Evolutionary conservation across 495 filamentous ascomycete species (phyloP).

Genomic region (Cetradonia linearis): DNA sequence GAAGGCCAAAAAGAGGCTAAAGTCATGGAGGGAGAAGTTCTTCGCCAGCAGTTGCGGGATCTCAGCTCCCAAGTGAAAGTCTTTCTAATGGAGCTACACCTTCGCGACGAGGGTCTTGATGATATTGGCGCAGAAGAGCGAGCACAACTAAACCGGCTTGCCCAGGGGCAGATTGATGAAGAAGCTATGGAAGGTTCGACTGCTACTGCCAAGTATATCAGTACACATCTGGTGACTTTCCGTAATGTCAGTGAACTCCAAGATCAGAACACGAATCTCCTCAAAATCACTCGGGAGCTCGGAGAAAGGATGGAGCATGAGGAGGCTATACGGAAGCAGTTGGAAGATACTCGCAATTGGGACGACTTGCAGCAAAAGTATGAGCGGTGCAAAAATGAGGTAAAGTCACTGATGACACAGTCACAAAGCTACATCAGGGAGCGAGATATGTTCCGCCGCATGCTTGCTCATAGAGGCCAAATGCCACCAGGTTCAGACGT

Average conservation of each 20-base stretch:
- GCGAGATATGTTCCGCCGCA: slow-evolving; percentile 91
- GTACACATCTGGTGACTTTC: slow-evolving; percentile 70
- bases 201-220: slow-evolving; percentile 79
- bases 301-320: slow-evolving; percentile 85
- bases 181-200: slow-evolving; percentile 46
- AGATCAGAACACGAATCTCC: slow-evolving; percentile 73
- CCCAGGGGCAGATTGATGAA: slow-evolving; percentile 51
- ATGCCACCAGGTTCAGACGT: slow-evolving; percentile 31
- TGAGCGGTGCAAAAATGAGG: slow-evolving; percentile 57
- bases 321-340: slow-evolving; percentile 62
- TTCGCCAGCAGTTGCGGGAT: slow-evolving; percentile 83
- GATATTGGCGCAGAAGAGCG: slow-evolving; percentile 55
- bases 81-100: slow-evolving; percentile 70
- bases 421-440: slow-evolving; percentile 90
- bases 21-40: slow-evolving; percentile 62
- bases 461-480: slow-evolving; percentile 69
- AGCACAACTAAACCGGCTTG: slow-evolving; percentile 58
- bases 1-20: slow-evolving; percentile 61
- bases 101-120: slow-evolving; percentile 66
- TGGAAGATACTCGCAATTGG: slow-evolving; percentile 58
- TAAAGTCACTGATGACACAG: slow-evolving; percentile 64
- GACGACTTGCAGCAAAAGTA: slow-evolving; percentile 59
- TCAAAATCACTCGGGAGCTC: slow-evolving; percentile 70
- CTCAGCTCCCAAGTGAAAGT: slow-evolving; percentile 82
- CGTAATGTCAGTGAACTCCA: slow-evolving; percentile 76